Evolutionary conservation across 2,329 filamentous ascomycete species (phyloP).

Genomic region (Hypoxylon sp.): DNA sequence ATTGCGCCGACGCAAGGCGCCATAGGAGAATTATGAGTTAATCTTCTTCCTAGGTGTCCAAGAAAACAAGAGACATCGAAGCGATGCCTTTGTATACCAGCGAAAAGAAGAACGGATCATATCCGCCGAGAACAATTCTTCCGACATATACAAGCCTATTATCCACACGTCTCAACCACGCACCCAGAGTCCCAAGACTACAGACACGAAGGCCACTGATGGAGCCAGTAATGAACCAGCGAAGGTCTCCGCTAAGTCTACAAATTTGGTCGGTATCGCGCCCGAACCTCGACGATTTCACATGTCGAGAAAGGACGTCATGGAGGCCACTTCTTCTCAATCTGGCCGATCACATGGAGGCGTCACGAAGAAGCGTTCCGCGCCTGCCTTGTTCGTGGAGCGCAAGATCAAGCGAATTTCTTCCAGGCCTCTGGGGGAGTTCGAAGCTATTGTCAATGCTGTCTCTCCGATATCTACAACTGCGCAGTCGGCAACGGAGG

Average conservation of each 20-base stretch:
- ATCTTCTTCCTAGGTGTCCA: constrained; percentile 63
- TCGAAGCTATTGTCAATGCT: constrained; percentile 41
- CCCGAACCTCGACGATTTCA: constrained; percentile 68
- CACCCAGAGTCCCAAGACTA: constrained; percentile 50
- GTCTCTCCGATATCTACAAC: constrained; percentile 14
- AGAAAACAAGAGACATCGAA: constrained; percentile 68
- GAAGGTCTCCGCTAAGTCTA: constrained; percentile 9
- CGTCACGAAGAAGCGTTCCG: constrained; percentile 61
- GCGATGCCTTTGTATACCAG: constrained; percentile 70
- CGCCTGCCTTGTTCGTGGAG: constrained; percentile 70
- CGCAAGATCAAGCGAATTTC: constrained; percentile 59
- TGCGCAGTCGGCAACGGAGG: constrained; percentile 30
- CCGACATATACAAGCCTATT: constrained; percentile 56
- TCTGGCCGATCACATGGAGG: constrained; percentile 51
- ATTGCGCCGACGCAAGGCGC: not conserved
- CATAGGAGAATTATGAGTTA: constrained; percentile 16
- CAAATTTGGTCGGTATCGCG: constrained; percentile 29
- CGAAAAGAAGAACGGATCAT: constrained; percentile 60
- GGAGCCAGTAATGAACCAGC: constrained; percentile 13
- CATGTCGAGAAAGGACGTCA: constrained; percentile 65
- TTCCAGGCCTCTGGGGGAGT: constrained; percentile 46
- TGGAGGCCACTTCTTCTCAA: constrained; percentile 50
- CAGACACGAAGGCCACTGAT: constrained; percentile 30
- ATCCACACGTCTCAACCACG: constrained; percentile 65
- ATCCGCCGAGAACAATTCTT: constrained; percentile 48